Base-by-base conservation (phyloP, 768 basidiomycete species). In the Pulveroboletus frians region DNA sequence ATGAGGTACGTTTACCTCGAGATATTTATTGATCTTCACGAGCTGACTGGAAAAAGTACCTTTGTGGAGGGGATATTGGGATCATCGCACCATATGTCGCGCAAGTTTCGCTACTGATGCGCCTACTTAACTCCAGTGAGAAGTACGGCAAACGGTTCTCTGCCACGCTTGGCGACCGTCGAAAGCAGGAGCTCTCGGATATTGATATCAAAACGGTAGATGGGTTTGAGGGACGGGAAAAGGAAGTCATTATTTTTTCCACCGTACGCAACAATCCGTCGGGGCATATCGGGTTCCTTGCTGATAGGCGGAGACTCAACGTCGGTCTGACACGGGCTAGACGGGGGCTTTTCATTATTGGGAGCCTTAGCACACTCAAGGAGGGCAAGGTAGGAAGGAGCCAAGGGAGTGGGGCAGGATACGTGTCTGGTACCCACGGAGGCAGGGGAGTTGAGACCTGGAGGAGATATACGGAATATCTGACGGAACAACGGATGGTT, bases 181-280 rank as follows among this genome's bases (percentile, higher is more conserved):
- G 90, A 21, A 81, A 76, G 17, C 71, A 77, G 69, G 83, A 93
- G 55, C 65, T 91, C 7, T 61, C 70, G 0, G 65, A 78, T 45
- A 76, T 96, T 44, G 92, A 95, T 66, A 78, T 95, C 59, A 90
- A 88, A 71, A 95, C 92, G 0, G 92, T 96, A 13, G 92, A 96
- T 58, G 92, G 92, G 17, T 96, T 94, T 65, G 91, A 96, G 66
- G 92, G 92, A 11, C 78, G 91, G 39, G 91, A 96, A 71, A 95
- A 95, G 70, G 86, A 91, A 27, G 81, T 95, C 36, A 88, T 96
- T 54, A 76, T 96, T 37, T 93, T 96, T 66, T 91, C 88, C 36
- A 93, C 92, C 3, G 92, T 93, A 42, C 77, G 93, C 45, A 88
- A 87, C 64, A 96, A 96, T 60, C 58, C 73, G 3, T 69, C 68